Percentiles rank a stretch among this genome's conserved stretches.
Evolutionary conservation across 345 rosid genomes (phyloP).

Genomic region (Heritiera littoralis): DNA sequence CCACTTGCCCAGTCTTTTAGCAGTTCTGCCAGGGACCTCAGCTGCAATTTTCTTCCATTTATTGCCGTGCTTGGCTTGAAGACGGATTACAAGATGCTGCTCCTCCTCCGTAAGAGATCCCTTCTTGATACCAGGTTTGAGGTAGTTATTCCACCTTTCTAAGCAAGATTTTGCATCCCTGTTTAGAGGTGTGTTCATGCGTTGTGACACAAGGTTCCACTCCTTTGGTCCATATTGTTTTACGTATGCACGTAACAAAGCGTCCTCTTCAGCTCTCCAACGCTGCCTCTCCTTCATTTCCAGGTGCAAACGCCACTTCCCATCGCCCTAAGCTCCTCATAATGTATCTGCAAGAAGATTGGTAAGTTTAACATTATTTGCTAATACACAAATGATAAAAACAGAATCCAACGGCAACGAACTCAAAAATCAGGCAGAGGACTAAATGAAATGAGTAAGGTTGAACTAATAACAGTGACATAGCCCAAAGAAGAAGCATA

Average conservation of each 20-base stretch:
- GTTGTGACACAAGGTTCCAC: slow-evolving; percentile 90
- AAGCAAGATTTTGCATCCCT: slow-evolving; percentile 93
- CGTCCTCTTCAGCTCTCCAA: slow-evolving; percentile 97
- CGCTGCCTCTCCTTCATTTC: slow-evolving; percentile 99
- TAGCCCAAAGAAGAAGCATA: not conserved
- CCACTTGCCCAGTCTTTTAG: slow-evolving; percentile 94
- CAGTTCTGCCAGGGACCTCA: slow-evolving; percentile 93
- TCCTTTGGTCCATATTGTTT: slow-evolving; percentile 93
- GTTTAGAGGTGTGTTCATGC: slow-evolving; percentile 76
- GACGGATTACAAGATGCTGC: slow-evolving; percentile 80
- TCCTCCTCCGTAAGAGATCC: slow-evolving; percentile 89
- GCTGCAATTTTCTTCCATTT: slow-evolving; percentile 98
- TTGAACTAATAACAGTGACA: not conserved
- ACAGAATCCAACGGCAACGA: not conserved
- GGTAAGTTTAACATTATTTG: not conserved
- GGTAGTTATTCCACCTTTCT: slow-evolving; percentile 95
- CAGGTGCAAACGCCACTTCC: slow-evolving; percentile 55
- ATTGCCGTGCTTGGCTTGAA: slow-evolving; percentile 93
- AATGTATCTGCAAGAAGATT: slow-evolving; percentile 36
- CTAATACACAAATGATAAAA: not conserved
- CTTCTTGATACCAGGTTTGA: slow-evolving; percentile 96
- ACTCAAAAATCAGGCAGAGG: not conserved
- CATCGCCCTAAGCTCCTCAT: slow-evolving; percentile 62
- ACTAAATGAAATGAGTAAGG: not conserved
- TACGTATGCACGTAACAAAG: slow-evolving; percentile 79